Evolutionary conservation across 371 early-diverging fungal genomes (phyloP).

Genomic region (Lichtheimia hyalospora): DNA sequence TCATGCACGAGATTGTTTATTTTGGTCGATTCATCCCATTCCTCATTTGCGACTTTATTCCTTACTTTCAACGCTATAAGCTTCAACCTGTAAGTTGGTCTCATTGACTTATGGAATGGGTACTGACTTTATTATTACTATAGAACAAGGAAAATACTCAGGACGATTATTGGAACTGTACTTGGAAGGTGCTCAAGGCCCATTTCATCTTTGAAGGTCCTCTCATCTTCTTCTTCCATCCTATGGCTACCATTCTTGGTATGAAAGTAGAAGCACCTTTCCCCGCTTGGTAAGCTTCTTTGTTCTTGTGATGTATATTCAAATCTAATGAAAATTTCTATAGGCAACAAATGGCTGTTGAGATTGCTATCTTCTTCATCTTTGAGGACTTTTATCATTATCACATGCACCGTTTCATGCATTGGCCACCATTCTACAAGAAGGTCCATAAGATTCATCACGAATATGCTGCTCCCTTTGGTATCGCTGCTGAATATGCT

Average conservation of each 20-base stretch:
- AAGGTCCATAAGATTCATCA: constrained; percentile 93
- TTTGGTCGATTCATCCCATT: constrained; percentile 80
- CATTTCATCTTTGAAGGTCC: constrained; percentile 85
- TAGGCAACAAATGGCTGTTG: constrained; percentile 36
- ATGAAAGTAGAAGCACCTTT: constrained; percentile 85
- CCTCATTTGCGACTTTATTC: constrained; percentile 50
- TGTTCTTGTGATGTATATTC: constrained; percentile 1
- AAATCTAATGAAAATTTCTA: neutral
- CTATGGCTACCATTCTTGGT: constrained; percentile 77
- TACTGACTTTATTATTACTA: neutral
- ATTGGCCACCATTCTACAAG: constrained; percentile 87
- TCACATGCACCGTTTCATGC: constrained; percentile 83
- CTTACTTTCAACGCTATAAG: constrained; percentile 25
- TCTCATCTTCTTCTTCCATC: constrained; percentile 84
- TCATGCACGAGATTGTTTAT: constrained; percentile 79
- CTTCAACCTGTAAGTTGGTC: constrained; percentile 29
- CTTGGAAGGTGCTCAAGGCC: constrained; percentile 64
- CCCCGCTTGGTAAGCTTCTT: constrained; percentile 68
- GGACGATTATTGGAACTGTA: constrained; percentile 75
- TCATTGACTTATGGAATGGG: neutral
- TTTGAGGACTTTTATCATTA: constrained; percentile 85
- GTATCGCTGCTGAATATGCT: constrained; percentile 85
- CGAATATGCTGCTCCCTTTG: constrained; percentile 90
- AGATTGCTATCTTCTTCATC: constrained; percentile 75
- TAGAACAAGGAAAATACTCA: constrained; percentile 69